Conservation (phyloP, 345 rosid genomes). For the Cochlearia excelsa region DNA sequence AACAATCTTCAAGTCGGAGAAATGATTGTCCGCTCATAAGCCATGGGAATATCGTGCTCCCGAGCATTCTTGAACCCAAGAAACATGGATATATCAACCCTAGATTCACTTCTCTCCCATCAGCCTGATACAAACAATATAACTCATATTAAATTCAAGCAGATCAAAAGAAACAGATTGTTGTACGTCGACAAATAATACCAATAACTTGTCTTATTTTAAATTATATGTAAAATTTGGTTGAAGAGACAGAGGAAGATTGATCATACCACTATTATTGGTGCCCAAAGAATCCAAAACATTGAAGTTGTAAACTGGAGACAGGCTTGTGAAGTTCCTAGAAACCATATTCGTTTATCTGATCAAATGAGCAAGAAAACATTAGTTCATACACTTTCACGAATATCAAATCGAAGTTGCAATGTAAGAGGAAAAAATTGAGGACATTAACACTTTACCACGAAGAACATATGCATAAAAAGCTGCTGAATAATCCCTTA, state of each 20-base stretch:
- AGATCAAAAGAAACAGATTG: background rate
- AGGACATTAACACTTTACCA: constrained; percentile 45
- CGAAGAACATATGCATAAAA: constrained; percentile 49
- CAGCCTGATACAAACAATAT: constrained; percentile 56
- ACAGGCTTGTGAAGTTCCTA: constrained; percentile 76
- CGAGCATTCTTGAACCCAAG: constrained; percentile 91
- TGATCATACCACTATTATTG: constrained; percentile 78
- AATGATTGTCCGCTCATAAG: constrained; percentile 58
- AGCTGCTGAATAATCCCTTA: constrained; percentile 47
- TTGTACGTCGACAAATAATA: background rate
- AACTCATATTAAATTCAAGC: background rate
- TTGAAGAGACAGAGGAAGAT: constrained; percentile 6
- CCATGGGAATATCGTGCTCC: constrained; percentile 90
- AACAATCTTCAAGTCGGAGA: constrained; percentile 72
- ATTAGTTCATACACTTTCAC: background rate
- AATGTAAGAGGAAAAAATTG: background rate
- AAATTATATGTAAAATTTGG: constrained; percentile 1
- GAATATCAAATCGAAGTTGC: background rate
- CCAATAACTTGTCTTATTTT: background rate
- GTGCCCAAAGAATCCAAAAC: constrained; percentile 97
- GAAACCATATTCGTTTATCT: constrained; percentile 83
- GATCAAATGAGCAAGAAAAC: constrained; percentile 19
- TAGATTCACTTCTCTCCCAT: constrained; percentile 82
- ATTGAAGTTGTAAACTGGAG: constrained; percentile 73
- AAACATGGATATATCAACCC: constrained; percentile 83